A percentile compares a stretch with the other conserved stretches of the same genome.
phyloP scores from a whole-genome alignment of 78 protist genomes.

The Parvularia atlantis region DNA sequence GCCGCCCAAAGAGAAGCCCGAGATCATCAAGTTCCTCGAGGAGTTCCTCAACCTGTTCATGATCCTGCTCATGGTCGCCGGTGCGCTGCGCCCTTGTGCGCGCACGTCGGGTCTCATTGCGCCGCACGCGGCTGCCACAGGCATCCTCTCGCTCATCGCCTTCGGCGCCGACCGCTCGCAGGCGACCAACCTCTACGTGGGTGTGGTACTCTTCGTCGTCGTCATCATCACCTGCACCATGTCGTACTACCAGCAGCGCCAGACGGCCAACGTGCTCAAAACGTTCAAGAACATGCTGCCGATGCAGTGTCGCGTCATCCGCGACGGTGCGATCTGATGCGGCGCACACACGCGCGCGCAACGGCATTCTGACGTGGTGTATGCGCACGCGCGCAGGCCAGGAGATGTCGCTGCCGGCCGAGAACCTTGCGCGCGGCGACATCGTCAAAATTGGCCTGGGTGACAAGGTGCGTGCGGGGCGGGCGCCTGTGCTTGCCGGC shows the following conservation, averaged over 20 bases:
- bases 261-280: conserved; percentile 67
- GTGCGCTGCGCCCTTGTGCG: too few species aligned
- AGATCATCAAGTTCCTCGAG: conserved; percentile 21
- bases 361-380: too few species aligned
- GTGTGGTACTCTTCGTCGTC: conserved; percentile 71
- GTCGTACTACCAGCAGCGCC: conserved; percentile 67
- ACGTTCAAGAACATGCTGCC: conserved; percentile 59
- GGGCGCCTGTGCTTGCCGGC: too few species aligned
- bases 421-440: conserved; percentile 72
- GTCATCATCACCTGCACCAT: conserved; percentile 73
- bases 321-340: too few species aligned
- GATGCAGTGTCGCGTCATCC: conserved; percentile 36
- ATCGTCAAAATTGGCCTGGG: conserved; percentile 49
- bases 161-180: neutral
- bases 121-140: too few species aligned
- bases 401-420: conserved; percentile 6
- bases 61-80: conserved; percentile 45
- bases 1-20: conserved; percentile 41
- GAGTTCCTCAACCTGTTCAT: conserved; percentile 39
- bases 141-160: conserved; percentile 50
- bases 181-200: conserved; percentile 22
- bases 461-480: too few species aligned
- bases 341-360: too few species aligned
- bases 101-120: too few species aligned
- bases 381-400: too few species aligned